Conservation (phyloP, 2,329 filamentous ascomycete species). For the Rhinocladiella similis region DNA sequence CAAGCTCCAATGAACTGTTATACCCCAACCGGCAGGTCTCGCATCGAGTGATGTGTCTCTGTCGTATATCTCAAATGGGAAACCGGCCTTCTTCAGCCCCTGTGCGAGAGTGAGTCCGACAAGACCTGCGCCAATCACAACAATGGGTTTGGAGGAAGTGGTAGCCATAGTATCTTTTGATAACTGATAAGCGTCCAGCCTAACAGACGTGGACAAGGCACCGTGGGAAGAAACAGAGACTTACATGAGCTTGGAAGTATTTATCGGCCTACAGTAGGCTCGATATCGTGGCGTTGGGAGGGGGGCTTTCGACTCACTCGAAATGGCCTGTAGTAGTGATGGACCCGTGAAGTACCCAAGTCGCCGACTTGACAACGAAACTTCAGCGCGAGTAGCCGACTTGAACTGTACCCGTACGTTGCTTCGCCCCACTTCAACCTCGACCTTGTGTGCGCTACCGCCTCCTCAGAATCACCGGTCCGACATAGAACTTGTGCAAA, state of each 20-base stretch:
- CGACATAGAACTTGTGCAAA: neutral
- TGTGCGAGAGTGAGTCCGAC: slow-evolving; percentile 22
- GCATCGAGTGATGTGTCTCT: slow-evolving; percentile 26
- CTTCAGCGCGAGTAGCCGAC: no score
- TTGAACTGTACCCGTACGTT: no score
- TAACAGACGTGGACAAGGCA: neutral
- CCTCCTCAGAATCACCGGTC: neutral
- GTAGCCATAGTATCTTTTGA: slow-evolving; percentile 2
- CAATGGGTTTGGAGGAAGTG: slow-evolving; percentile 22
- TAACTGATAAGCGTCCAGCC: neutral
- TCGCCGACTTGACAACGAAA: no score
- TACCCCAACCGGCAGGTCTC: slow-evolving; percentile 31
- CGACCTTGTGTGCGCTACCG: neutral
- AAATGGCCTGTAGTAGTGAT: no score
- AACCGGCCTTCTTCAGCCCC: slow-evolving; percentile 27
- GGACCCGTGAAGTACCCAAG: no score
- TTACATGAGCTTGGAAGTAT: neutral
- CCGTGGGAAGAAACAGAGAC: neutral
- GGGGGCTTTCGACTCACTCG: no score
- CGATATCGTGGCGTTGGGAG: no score
- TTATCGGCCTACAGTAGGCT: neutral
- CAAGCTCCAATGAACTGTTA: slow-evolving; percentile 36
- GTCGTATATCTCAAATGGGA: slow-evolving; percentile 35
- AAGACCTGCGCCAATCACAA: slow-evolving; percentile 36
- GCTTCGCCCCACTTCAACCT: no score